phyloP scores from a whole-genome alignment of 106 monocot species.

The Phalaenopsis aphrodite region DNA sequence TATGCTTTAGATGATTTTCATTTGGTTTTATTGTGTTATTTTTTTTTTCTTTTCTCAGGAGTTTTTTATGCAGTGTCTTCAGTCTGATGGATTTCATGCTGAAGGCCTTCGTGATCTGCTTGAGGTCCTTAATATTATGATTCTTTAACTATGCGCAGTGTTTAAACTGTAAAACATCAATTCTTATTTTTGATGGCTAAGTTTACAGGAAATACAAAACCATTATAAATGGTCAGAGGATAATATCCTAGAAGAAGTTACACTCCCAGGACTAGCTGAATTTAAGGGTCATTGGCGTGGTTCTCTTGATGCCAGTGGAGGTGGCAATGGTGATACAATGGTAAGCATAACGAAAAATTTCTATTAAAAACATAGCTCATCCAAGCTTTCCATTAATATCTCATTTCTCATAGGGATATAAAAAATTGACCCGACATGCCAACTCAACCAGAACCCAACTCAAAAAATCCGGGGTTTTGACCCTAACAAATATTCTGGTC shows the following conservation, averaged over 20 bases:
- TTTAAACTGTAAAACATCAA: background rate
- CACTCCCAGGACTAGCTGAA: constrained; percentile 90
- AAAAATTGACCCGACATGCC: too few species aligned
- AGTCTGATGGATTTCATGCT: constrained; percentile 72
- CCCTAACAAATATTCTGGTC: too few species aligned
- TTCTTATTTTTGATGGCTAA: background rate
- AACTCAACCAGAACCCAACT: too few species aligned
- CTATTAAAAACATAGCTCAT: constrained; percentile 1
- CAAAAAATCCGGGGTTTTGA: too few species aligned
- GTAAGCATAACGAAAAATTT: constrained; percentile 24
- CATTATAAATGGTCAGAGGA: constrained; percentile 61
- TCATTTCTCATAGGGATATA: too few species aligned
- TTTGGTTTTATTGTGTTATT: background rate
- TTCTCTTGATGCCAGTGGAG: constrained; percentile 96
- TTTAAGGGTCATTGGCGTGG: constrained; percentile 86
- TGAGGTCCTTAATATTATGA: constrained; percentile 43
- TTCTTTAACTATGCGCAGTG: background rate
- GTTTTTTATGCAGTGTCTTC: constrained; percentile 67
- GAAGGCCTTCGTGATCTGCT: constrained; percentile 63
- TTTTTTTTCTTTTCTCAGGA: constrained; percentile 41
- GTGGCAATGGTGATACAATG: constrained; percentile 94
- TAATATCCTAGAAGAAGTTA: constrained; percentile 67
- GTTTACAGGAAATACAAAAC: constrained; percentile 57
- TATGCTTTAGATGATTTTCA: background rate
- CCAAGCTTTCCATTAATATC: too few species aligned